Evolutionary conservation across 2,329 filamentous ascomycete species (phyloP).

Genomic region (Taxawa tesnikishii): DNA sequence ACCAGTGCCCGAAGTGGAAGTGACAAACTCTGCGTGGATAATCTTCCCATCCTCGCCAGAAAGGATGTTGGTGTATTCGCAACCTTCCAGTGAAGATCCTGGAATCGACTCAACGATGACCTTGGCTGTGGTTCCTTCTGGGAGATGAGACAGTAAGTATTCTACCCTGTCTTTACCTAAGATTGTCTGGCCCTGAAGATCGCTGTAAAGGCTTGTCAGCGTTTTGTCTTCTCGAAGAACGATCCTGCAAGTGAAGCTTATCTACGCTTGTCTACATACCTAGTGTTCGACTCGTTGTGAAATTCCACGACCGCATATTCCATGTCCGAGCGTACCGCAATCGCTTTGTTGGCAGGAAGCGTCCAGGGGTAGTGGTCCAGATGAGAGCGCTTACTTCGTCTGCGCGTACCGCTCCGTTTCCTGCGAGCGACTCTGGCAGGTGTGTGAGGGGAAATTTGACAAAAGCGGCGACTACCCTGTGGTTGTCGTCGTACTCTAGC

Average conservation of each 20-base stretch:
- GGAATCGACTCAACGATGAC: constrained; percentile 45
- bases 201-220: constrained; percentile 4
- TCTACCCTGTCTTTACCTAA: constrained; percentile 61
- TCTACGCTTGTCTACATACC: too few species aligned
- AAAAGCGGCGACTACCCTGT: constrained; percentile 61
- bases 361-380: constrained; percentile 99
- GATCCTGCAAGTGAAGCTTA: too few species aligned
- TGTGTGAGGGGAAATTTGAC: constrained; percentile 60
- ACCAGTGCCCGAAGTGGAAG: constrained; percentile 79
- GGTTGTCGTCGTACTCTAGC: constrained; percentile 68
- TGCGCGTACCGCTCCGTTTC: constrained; percentile 23
- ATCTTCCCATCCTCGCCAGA: constrained; percentile 48
- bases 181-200: constrained; percentile 46
- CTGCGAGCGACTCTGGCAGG: constrained; percentile 30
- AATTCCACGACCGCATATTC: constrained; percentile 58
- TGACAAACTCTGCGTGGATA: constrained; percentile 79
- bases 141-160: constrained; percentile 35
- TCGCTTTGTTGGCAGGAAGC: constrained; percentile 79
- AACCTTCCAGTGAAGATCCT: constrained; percentile 53
- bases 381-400: constrained; percentile 65
- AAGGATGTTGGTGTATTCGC: constrained; percentile 60
- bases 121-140: constrained; percentile 30
- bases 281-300: constrained; percentile 16
- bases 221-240: too few species aligned
- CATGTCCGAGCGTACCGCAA: constrained; percentile 66